These are phyloP conservation scores for Fragaria iinumae DNA, from an alignment of 306 rosid genomes.

Conservation along the genomic window DNA sequence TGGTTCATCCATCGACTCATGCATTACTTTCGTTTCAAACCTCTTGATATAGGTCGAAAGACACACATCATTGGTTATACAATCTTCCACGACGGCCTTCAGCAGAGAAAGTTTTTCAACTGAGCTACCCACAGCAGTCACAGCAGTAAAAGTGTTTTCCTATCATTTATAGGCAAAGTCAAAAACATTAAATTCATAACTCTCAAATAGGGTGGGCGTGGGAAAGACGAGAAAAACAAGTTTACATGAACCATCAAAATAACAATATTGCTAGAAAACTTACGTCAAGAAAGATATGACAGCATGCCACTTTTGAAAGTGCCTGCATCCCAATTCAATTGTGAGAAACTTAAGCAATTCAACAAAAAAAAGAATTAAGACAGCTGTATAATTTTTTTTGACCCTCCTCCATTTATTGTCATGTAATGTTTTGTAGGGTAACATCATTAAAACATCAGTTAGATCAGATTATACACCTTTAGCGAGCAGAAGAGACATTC, in stretches of 20 bases:
- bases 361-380: background rate
- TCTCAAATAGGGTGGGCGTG: background rate
- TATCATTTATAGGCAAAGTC: background rate
- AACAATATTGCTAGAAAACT: background rate
- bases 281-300: background rate
- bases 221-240: background rate
- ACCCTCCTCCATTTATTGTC: too few species aligned
- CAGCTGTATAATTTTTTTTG: background rate
- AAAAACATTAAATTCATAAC: background rate
- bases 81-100: background rate
- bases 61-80: background rate
- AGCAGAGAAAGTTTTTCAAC: background rate
- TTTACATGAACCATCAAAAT: too few species aligned
- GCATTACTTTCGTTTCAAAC: too few species aligned
- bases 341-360: background rate
- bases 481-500: background rate
- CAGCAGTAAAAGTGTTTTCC: background rate
- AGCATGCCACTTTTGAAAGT: background rate
- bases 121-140: background rate
- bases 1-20: background rate
- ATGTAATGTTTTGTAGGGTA: too few species aligned
- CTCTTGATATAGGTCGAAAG: background rate
- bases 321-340: conserved; percentile 2
- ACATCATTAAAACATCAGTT: too few species aligned
- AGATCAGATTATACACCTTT: background rate